Evolutionary conservation across 352 stramenopile species (phyloP).

Genomic region (Globisporangium heterothallicum): DNA sequence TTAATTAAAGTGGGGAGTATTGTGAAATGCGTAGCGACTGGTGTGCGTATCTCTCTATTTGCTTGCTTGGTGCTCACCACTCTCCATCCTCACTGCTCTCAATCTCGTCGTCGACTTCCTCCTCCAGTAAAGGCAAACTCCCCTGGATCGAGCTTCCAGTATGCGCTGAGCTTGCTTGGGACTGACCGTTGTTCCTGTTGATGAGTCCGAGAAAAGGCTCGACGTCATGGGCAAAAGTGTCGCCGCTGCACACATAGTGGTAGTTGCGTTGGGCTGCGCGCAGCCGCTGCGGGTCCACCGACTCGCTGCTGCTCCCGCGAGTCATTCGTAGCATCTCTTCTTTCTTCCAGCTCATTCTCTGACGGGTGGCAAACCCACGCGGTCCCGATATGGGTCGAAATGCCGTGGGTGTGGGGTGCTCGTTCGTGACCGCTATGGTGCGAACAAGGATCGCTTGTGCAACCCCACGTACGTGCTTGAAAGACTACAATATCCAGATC

Average conservation of each 20-base stretch:
- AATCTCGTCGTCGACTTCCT: constrained; percentile 62
- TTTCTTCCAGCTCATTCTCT: constrained; percentile 39
- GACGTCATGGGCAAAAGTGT: constrained; percentile 63
- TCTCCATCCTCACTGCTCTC: constrained; percentile 47
- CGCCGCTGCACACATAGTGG: constrained; percentile 33
- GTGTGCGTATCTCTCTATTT: neutral
- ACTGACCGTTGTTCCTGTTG: constrained; percentile 10
- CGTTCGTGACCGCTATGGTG: constrained; percentile 67
- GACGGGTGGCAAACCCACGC: constrained; percentile 36
- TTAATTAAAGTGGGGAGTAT: neutral
- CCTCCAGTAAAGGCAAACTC: neutral
- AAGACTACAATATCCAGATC: constrained; percentile 27
- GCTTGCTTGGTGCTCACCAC: constrained; percentile 19
- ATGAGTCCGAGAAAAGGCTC: constrained; percentile 61
- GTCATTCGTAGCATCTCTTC: constrained; percentile 28
- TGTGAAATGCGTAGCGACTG: neutral
- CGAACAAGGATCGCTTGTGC: constrained; percentile 53
- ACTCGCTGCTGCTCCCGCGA: constrained; percentile 9
- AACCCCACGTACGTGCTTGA: constrained; percentile 47
- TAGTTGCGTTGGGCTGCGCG: constrained; percentile 18
- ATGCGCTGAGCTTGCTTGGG: too few species aligned
- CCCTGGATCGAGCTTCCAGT: too few species aligned
- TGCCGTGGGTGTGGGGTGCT: constrained; percentile 45
- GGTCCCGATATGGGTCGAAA: constrained; percentile 72
- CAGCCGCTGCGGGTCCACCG: constrained; percentile 8